Evolutionary conservation across 2,329 filamentous ascomycete species (phyloP).

Genomic region (Lasiodiplodia theobromae): DNA sequence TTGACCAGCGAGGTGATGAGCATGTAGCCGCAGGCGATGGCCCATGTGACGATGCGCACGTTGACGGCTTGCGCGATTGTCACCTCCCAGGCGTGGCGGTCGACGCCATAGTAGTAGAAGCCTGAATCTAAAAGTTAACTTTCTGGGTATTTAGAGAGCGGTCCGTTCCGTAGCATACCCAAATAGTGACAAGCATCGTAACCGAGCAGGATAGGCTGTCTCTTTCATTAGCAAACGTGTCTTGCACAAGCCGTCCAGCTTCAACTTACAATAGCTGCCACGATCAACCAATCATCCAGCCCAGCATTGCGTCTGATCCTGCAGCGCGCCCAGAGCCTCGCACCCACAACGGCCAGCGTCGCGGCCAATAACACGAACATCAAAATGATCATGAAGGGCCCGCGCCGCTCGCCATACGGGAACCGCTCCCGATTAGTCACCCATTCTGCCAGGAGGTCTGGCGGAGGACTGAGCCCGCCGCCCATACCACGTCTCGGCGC

Average conservation of each 20-base stretch:
- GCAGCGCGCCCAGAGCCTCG: slow-evolving; percentile 21
- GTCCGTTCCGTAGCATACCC: background rate
- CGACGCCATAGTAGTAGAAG: slow-evolving; percentile 10
- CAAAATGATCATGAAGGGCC: background rate
- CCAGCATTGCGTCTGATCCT: slow-evolving; percentile 18
- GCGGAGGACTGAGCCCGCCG: slow-evolving; percentile 7
- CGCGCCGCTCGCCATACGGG: slow-evolving; percentile 17
- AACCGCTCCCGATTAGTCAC: background rate
- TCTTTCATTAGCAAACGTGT: background rate
- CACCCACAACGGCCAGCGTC: background rate
- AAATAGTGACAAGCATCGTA: slow-evolving; percentile 1
- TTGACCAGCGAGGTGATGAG: slow-evolving; percentile 40
- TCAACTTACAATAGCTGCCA: slow-evolving; percentile 1
- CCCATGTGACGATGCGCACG: slow-evolving; percentile 13
- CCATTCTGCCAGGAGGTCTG: slow-evolving; percentile 8
- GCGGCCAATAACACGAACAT: background rate
- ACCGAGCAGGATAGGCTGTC: background rate
- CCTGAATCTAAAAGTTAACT: background rate
- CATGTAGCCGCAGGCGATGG: slow-evolving; percentile 35
- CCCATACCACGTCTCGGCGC: background rate
- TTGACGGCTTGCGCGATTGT: background rate
- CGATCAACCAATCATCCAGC: slow-evolving; percentile 16
- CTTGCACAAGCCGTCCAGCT: background rate
- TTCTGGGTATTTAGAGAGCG: background rate
- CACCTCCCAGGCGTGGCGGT: slow-evolving; percentile 23